Evolutionary conservation across 345 rosid species (phyloP).

Genomic region (Acer negundo): DNA sequence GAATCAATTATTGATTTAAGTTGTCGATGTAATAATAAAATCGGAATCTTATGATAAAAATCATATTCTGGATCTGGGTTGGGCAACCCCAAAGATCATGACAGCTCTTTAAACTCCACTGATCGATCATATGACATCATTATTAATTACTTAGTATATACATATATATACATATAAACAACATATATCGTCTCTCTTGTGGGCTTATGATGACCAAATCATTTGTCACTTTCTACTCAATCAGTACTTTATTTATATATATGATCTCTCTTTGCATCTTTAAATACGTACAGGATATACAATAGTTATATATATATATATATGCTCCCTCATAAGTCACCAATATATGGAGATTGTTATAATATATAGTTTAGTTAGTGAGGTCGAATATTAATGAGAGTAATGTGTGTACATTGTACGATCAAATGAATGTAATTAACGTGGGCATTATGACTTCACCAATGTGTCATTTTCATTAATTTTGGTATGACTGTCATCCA

Average conservation of each 20-base stretch:
- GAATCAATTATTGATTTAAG: constrained; percentile 42
- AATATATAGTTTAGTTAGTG: no score
- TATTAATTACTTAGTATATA: not conserved
- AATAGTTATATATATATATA: no score
- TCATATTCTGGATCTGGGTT: not conserved
- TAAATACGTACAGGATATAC: no score
- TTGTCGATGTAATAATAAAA: constrained; percentile 13
- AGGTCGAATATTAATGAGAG: no score
- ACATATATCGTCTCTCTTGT: not conserved
- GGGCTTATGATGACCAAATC: not conserved
- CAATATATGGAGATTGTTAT: no score
- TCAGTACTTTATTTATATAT: no score
- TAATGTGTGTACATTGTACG: no score
- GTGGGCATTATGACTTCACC: no score
- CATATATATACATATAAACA: not conserved
- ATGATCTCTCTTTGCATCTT: no score
- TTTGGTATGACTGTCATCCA: constrained; percentile 25
- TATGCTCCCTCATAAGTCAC: no score
- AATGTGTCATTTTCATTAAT: not conserved
- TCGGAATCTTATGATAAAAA: constrained; percentile 14
- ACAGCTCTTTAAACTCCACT: constrained; percentile 26
- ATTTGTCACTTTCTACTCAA: not conserved
- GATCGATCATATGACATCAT: not conserved
- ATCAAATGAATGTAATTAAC: no score
- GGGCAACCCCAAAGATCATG: constrained; percentile 15